These are phyloP conservation scores for Fusarium odoratissimum DNA, from an alignment of 2,329 filamentous ascomycete genomes.

Conservation along the genomic window DNA sequence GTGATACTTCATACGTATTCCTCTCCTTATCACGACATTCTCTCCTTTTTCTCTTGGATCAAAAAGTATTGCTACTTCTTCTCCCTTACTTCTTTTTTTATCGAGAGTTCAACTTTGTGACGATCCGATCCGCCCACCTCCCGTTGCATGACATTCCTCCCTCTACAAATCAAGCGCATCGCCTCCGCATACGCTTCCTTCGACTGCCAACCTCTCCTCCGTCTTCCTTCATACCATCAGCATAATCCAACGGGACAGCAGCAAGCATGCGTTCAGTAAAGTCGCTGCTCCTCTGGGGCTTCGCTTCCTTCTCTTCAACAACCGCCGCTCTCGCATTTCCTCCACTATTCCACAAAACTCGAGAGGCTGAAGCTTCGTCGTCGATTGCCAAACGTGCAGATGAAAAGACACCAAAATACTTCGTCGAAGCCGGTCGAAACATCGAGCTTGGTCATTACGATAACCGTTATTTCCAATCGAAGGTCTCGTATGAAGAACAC, in stretches of 20 bases:
- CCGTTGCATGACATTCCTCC: neutral
- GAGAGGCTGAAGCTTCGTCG: neutral
- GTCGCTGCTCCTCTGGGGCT: conserved; percentile 42
- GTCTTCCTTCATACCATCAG: neutral
- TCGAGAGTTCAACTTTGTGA: neutral
- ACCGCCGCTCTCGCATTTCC: conserved; percentile 33
- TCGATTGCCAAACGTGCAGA: conserved; percentile 17
- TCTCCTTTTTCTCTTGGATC: neutral
- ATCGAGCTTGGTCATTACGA: conserved; percentile 79
- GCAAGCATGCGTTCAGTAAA: conserved; percentile 40
- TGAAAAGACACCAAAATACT: conserved; percentile 64
- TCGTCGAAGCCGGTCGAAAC: conserved; percentile 71
- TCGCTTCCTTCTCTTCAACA: conserved; percentile 36
- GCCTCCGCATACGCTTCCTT: neutral
- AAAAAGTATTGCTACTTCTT: conserved; percentile 9
- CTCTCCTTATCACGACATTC: neutral
- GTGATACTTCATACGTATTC: neutral
- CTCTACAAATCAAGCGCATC: neutral
- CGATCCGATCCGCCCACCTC: conserved; percentile 9
- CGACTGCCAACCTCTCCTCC: neutral
- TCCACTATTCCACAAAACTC: conserved; percentile 14
- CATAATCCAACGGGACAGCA: neutral
- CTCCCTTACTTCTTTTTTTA: neutral
- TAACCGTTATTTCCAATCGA: conserved; percentile 71
- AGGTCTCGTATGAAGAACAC: conserved; percentile 75